Conservation (phyloP, 2,329 filamentous ascomycete species). For the Coniochaeta sp. region DNA sequence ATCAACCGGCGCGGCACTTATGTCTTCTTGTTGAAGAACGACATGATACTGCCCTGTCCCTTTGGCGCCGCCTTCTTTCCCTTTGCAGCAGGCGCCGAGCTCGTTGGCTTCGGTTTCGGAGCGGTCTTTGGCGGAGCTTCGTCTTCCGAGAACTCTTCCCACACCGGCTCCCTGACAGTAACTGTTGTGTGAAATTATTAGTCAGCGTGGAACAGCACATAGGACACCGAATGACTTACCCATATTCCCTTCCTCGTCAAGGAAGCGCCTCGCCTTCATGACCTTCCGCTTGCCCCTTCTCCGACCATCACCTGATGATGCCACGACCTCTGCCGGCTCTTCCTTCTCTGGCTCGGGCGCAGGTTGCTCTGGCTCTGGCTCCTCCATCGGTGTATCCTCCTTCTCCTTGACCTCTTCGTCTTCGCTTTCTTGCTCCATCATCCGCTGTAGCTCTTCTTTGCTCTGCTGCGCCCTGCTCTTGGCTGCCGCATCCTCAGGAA, state of each 20-base stretch:
- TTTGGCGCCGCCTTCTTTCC: slow-evolving; percentile 53
- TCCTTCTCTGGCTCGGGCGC: slow-evolving; percentile 31
- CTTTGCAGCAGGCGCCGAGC: slow-evolving; percentile 35
- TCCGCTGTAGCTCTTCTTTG: slow-evolving; percentile 64
- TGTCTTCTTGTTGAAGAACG: slow-evolving; percentile 85
- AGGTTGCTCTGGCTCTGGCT: slow-evolving; percentile 23
- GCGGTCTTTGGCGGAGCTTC: slow-evolving; percentile 51
- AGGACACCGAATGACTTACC: slow-evolving; percentile 46
- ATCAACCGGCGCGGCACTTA: no score
- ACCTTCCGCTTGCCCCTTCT: slow-evolving; percentile 71
- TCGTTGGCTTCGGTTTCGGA: slow-evolving; percentile 40
- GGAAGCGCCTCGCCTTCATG: slow-evolving; percentile 79
- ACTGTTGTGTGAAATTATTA: slow-evolving; percentile 45
- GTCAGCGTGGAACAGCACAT: background rate
- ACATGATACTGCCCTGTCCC: slow-evolving; percentile 78
- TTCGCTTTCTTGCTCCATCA: slow-evolving; percentile 53
- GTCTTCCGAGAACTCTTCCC: slow-evolving; percentile 93
- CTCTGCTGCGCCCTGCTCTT: slow-evolving; percentile 55
- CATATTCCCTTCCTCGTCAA: slow-evolving; percentile 86
- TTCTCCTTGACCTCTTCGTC: slow-evolving; percentile 29
- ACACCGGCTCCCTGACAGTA: slow-evolving; percentile 74
- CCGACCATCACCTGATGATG: slow-evolving; percentile 45
- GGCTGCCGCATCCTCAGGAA: slow-evolving; percentile 19
- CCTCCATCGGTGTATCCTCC: slow-evolving; percentile 10
- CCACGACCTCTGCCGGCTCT: slow-evolving; percentile 44